Evolutionary conservation across 2,329 filamentous ascomycete species (phyloP).

Genomic region (Raffaelea arxii): DNA sequence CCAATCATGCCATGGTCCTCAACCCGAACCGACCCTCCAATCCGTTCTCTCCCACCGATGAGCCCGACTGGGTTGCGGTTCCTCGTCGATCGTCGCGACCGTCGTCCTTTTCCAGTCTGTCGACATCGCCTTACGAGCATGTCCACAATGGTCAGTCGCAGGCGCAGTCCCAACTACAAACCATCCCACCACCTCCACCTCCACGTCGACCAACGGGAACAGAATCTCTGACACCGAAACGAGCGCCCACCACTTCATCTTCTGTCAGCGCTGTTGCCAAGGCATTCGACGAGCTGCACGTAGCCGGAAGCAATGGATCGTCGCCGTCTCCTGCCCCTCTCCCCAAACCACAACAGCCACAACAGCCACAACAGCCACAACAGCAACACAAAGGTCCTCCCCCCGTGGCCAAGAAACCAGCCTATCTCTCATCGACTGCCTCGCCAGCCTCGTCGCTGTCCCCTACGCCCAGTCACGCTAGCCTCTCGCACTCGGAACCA

Average conservation of each 20-base stretch:
- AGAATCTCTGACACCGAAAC: neutral
- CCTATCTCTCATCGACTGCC: slow-evolving; percentile 34
- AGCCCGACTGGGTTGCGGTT: slow-evolving; percentile 75
- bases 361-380: neutral
- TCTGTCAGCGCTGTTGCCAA: slow-evolving; percentile 7
- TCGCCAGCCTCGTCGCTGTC: slow-evolving; percentile 16
- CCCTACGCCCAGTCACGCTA: slow-evolving; percentile 8
- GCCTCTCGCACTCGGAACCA: neutral
- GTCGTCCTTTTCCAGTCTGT: slow-evolving; percentile 46
- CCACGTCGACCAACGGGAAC: slow-evolving; percentile 4
- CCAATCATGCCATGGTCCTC: slow-evolving; percentile 47
- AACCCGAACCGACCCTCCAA: slow-evolving; percentile 72
- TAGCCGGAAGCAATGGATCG: neutral
- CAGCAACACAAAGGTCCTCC: slow-evolving; percentile 31
- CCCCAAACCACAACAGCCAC: neutral
- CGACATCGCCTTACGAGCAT: slow-evolving; percentile 50
- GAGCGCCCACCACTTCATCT: neutral
- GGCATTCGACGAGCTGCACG: slow-evolving; percentile 10
- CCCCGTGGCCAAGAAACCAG: slow-evolving; percentile 54
- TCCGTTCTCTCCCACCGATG: slow-evolving; percentile 64
- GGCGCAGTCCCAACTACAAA: slow-evolving; percentile 17
- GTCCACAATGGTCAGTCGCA: slow-evolving; percentile 28
- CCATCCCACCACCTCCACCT: slow-evolving; percentile 31
- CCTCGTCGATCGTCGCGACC: slow-evolving; percentile 43
- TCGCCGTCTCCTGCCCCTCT: neutral